Evolutionary conservation across 2,329 filamentous ascomycete genomes (phyloP).

Genomic region (Teratosphaeria zuluensis): DNA sequence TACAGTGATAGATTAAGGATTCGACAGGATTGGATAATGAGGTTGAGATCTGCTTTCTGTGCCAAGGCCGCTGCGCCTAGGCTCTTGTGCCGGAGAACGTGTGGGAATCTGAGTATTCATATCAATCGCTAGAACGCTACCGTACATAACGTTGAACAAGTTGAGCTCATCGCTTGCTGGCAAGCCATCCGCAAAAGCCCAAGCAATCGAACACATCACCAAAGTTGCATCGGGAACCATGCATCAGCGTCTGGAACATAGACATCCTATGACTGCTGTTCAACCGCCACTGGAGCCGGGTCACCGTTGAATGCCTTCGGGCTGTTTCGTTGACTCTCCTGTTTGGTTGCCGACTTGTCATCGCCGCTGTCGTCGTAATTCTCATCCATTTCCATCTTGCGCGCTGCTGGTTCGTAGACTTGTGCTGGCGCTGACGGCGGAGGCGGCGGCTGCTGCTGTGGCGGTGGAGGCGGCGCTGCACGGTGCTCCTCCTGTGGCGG

Average conservation of each 20-base stretch:
- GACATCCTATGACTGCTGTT: slow-evolving; percentile 3
- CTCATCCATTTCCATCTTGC: slow-evolving; percentile 96
- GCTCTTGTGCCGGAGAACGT: not conserved
- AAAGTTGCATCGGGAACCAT: not conserved
- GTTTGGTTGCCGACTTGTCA: slow-evolving; percentile 50
- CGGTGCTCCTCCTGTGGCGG: slow-evolving; percentile 36
- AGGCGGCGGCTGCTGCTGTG: slow-evolving; percentile 23
- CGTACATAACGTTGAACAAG: not conserved
- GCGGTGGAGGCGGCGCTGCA: slow-evolving; percentile 27
- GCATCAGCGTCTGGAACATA: not conserved
- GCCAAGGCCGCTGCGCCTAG: too few relatives aligned
- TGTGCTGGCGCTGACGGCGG: slow-evolving; percentile 8
- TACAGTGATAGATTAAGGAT: not conserved
- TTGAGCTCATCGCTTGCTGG: not conserved
- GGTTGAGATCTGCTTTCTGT: not conserved
- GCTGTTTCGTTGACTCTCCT: slow-evolving; percentile 37
- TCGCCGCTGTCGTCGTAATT: slow-evolving; percentile 93
- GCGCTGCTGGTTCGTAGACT: slow-evolving; percentile 72
- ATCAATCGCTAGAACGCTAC: not conserved
- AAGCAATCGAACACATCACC: not conserved
- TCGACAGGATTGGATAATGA: not conserved
- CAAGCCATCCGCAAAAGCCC: not conserved
- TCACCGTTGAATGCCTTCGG: slow-evolving; percentile 18
- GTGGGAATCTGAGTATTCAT: not conserved
- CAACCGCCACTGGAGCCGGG: slow-evolving; percentile 6